These are phyloP conservation scores for Zygnema circumcarinatum DNA, from an alignment of 139 green algal genomes.

Conservation along the genomic window DNA sequence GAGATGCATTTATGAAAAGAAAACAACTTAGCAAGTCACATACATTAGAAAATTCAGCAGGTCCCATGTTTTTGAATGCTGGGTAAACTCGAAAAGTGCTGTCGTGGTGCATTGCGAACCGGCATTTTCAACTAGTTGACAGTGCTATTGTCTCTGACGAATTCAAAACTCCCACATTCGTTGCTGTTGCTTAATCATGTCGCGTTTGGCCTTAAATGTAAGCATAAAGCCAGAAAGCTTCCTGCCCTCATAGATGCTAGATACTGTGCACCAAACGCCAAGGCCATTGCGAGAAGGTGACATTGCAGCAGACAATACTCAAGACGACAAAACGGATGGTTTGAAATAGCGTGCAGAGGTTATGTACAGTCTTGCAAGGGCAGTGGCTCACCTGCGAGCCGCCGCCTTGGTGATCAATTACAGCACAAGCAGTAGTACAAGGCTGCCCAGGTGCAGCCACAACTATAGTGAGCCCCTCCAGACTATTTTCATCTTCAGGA, in stretches of 20 bases:
- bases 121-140: no score
- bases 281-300: background rate
- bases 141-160: no score
- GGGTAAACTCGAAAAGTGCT: no score
- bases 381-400: background rate
- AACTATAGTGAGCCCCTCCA: constrained; percentile 14
- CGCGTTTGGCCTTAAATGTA: background rate
- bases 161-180: no score
- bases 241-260: background rate
- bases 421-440: background rate
- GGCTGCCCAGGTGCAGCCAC: constrained; percentile 8
- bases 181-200: no score
- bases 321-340: background rate
- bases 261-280: background rate
- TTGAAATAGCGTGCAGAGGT: background rate
- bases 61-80: no score
- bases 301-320: background rate
- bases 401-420: background rate
- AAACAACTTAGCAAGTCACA: no score
- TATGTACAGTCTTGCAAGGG: background rate
- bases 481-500: constrained; percentile 2
- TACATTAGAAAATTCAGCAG: no score
- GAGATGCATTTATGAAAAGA: no score
- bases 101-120: no score
- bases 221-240: background rate